A percentile compares a stretch with the other conserved stretches of the same genome.
Conservation (phyloP, 768 basidiomycete genomes). For the Harrya chromipes region DNA sequence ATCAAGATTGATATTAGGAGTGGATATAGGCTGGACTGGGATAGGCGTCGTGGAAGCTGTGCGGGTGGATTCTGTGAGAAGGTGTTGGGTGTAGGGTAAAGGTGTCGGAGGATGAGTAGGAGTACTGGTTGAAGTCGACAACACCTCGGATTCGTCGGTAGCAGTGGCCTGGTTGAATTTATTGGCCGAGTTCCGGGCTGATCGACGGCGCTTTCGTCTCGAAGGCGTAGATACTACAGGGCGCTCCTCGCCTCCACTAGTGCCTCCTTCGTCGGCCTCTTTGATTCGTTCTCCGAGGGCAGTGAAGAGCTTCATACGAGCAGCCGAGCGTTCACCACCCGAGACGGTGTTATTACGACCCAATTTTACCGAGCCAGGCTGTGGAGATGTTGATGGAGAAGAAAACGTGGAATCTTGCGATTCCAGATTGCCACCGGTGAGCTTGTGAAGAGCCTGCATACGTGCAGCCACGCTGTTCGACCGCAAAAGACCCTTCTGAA, state of each 20-base stretch:
- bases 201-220: conserved; percentile 57
- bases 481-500: conserved; percentile 76
- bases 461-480: conserved; percentile 89
- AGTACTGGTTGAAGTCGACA: conserved; percentile 51
- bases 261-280: conserved; percentile 62
- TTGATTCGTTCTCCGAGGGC: conserved; percentile 56
- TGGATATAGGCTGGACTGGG: conserved; percentile 25
- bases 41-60: conserved; percentile 31
- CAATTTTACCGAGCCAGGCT: conserved; percentile 46
- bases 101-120: conserved; percentile 55
- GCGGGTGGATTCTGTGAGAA: conserved; percentile 22
- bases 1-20: conserved; percentile 28
- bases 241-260: conserved; percentile 57
- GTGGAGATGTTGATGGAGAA: conserved; percentile 47
- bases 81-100: conserved; percentile 40
- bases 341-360: conserved; percentile 78
- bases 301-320: conserved; percentile 63
- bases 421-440: conserved; percentile 69
- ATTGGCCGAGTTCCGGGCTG: conserved; percentile 36
- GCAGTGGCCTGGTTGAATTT: conserved; percentile 39
- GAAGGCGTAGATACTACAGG: conserved; percentile 41
- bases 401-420: conserved; percentile 53
- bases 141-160: conserved; percentile 45
- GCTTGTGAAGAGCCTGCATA: conserved; percentile 76
- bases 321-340: conserved; percentile 74